phyloP scores from a whole-genome alignment of 768 basidiomycete species.

The Tulasnella sp. region DNA sequence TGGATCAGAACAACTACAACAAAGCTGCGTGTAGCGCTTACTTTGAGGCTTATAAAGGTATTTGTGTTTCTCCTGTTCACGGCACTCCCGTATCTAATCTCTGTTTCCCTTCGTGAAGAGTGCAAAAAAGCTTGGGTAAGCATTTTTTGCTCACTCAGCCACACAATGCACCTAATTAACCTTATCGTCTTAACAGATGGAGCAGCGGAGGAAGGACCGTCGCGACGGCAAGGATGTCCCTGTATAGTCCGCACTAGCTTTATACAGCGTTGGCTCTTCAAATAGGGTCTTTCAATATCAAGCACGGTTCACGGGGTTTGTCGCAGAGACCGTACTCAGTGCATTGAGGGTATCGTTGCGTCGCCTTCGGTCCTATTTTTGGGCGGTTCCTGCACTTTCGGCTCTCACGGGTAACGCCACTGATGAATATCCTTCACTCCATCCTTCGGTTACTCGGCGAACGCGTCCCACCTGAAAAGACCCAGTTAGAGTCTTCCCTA shows the following conservation, averaged over 20 bases:
- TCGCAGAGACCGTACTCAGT: background rate
- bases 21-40: slow-evolving; percentile 23
- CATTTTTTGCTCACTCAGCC: background rate
- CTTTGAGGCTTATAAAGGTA: slow-evolving; percentile 32
- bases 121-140: slow-evolving; percentile 34
- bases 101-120: background rate
- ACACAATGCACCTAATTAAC: background rate
- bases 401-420: background rate
- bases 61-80: background rate
- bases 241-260: background rate
- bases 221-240: slow-evolving; percentile 18
- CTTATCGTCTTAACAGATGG: background rate
- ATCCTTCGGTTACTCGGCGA: background rate
- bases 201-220: slow-evolving; percentile 14
- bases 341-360: background rate
- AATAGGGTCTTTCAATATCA: background rate
- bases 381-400: background rate
- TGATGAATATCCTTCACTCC: background rate
- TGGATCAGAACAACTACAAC: slow-evolving; percentile 30
- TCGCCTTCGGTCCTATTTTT: background rate
- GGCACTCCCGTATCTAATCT: background rate
- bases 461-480: background rate
- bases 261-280: background rate
- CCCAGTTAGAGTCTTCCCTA: background rate
- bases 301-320: background rate